phyloP scores from a whole-genome alignment of 441 rosid genomes.

The Manihot esculenta region DNA sequence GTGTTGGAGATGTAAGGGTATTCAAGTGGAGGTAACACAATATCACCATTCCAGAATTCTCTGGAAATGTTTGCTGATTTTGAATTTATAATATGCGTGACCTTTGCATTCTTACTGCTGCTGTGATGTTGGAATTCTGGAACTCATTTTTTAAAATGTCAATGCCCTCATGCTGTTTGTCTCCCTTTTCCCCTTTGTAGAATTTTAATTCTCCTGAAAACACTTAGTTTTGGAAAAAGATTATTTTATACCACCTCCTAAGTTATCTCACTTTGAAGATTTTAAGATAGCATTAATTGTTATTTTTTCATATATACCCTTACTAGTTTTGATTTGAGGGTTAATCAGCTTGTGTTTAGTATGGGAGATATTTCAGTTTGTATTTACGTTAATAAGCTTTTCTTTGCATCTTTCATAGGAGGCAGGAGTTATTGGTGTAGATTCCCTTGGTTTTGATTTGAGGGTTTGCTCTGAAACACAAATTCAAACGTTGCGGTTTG shows the following conservation, averaged over 20 bases:
- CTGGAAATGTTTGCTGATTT: not conserved
- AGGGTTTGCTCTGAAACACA: constrained; percentile 84
- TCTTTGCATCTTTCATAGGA: constrained; percentile 46
- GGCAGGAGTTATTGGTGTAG: constrained; percentile 59
- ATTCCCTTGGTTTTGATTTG: constrained; percentile 81
- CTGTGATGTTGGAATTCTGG: not conserved
- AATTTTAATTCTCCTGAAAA: not conserved
- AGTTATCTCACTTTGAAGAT: too few species aligned
- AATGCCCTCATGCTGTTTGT: not conserved
- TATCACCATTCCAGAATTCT: constrained; percentile 4
- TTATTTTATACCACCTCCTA: too few species aligned
- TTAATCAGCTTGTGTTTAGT: too few species aligned
- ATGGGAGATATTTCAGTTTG: not conserved
- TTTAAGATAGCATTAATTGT: too few species aligned
- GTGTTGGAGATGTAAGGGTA: constrained; percentile 79
- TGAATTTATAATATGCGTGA: not conserved
- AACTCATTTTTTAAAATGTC: not conserved
- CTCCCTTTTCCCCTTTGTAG: not conserved
- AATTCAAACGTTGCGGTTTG: constrained; percentile 77
- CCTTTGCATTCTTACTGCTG: not conserved
- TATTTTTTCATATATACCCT: too few species aligned
- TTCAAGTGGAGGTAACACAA: constrained; percentile 81
- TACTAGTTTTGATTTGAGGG: too few species aligned
- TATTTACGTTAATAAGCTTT: constrained; percentile 13
- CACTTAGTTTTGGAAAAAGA: not conserved